Percentiles rank a stretch among this genome's conserved stretches.
Evolutionary conservation across 1,284 basidiomycete species (phyloP).

Genomic region (Ustilago curta): DNA sequence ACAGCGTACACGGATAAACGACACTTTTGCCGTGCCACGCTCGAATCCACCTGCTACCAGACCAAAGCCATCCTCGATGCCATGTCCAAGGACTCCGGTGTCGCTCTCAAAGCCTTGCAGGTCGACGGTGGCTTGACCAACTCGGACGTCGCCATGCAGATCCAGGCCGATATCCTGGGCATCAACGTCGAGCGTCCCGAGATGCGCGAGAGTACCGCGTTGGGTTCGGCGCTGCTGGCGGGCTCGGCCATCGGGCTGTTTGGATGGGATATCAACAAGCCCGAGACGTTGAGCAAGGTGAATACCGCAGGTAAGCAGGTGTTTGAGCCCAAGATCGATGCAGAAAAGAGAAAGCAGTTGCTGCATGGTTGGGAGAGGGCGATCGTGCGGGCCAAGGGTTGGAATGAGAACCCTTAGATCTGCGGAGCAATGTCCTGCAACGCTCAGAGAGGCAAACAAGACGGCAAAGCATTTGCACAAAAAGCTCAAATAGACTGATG

Average conservation of each 20-base stretch:
- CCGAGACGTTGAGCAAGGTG: constrained; percentile 87
- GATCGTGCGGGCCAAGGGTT: constrained; percentile 58
- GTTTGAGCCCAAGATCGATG: constrained; percentile 77
- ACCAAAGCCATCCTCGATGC: constrained; percentile 93
- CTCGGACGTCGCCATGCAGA: constrained; percentile 82
- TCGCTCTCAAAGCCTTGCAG: constrained; percentile 82
- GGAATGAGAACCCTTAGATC: constrained; percentile 55
- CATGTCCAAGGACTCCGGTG: constrained; percentile 84
- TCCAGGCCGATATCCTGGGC: constrained; percentile 92
- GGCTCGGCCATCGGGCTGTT: constrained; percentile 87
- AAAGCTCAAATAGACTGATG: too few species aligned
- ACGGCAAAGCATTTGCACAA: not conserved
- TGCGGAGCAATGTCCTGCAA: not conserved
- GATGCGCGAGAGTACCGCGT: constrained; percentile 97
- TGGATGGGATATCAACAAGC: constrained; percentile 91
- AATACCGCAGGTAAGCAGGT: constrained; percentile 84
- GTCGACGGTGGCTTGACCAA: constrained; percentile 79
- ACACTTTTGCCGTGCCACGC: constrained; percentile 86
- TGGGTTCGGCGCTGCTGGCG: constrained; percentile 96
- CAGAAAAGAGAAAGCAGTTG: constrained; percentile 70
- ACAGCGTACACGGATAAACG: constrained; percentile 92
- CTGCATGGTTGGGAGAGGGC: constrained; percentile 63
- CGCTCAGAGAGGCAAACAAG: not conserved
- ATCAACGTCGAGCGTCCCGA: constrained; percentile 90
- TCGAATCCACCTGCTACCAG: constrained; percentile 85